Percentiles rank a stretch among this genome's conserved stretches.
phyloP scores from a whole-genome alignment of 331 rosid species.

The Dryas integrifolia region DNA sequence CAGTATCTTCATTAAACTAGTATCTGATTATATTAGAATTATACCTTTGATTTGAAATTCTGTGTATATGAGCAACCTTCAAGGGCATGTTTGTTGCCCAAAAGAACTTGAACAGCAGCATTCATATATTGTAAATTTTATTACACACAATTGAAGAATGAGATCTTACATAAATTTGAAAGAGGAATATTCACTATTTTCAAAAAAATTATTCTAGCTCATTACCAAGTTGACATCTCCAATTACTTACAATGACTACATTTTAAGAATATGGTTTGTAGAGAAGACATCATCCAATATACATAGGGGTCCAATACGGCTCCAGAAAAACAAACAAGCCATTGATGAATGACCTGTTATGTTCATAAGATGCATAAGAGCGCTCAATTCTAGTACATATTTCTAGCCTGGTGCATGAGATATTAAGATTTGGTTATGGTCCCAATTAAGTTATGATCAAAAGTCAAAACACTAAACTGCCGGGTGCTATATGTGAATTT shows the following conservation, averaged over 20 bases:
- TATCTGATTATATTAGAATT: no score
- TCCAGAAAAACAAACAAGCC: not conserved
- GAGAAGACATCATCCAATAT: not conserved
- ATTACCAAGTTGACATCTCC: not conserved
- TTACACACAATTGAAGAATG: not conserved
- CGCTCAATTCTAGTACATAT: not conserved
- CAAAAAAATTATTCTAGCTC: not conserved
- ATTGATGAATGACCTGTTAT: not conserved
- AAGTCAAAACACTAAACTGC: not conserved
- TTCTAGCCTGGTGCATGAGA: not conserved
- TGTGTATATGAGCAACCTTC: not conserved
- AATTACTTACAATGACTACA: not conserved
- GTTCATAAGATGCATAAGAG: not conserved
- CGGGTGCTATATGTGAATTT: not conserved
- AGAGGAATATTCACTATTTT: not conserved
- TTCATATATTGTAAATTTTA: not conserved
- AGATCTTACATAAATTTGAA: not conserved
- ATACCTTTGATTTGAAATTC: no score
- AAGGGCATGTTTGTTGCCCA: not conserved
- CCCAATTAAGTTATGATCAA: not conserved
- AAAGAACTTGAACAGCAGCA: not conserved
- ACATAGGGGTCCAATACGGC: not conserved
- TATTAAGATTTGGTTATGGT: not conserved
- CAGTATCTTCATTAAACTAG: no score
- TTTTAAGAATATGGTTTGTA: not conserved